A percentile compares a stretch with the other conserved stretches of the same genome.
These are phyloP conservation scores for Papilionanthe hybrid DNA, from an alignment of 116 monocot species.

Conservation along the genomic window DNA sequence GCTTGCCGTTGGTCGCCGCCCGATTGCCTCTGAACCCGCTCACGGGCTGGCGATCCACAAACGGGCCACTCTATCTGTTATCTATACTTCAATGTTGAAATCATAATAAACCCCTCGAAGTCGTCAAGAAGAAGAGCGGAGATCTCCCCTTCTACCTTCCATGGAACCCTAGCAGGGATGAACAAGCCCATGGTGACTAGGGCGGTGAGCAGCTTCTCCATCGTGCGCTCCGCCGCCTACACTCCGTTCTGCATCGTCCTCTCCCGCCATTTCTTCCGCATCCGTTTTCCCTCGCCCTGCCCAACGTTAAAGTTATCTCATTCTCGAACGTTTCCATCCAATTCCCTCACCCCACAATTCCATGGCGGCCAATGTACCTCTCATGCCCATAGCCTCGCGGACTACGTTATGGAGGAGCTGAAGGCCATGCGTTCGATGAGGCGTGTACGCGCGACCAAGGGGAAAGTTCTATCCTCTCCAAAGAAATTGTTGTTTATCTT, in stretches of 20 bases:
- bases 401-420: conserved; percentile 56
- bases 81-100: background rate
- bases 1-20: background rate
- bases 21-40: no score
- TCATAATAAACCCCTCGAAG: background rate
- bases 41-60: no score
- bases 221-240: conserved; percentile 27
- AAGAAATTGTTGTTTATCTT: background rate
- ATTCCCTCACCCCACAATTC: conserved; percentile 9
- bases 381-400: conserved; percentile 36
- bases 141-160: background rate
- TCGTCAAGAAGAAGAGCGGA: background rate
- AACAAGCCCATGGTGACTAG: conserved; percentile 38
- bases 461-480: background rate
- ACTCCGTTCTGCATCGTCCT: conserved; percentile 17
- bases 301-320: conserved; percentile 6
- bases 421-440: conserved; percentile 23
- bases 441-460: conserved; percentile 25
- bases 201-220: conserved; percentile 31
- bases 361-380: conserved; percentile 1
- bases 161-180: conserved; percentile 8
- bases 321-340: conserved; percentile 1
- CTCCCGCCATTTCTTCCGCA: conserved; percentile 24
- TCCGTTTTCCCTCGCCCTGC: conserved; percentile 8
- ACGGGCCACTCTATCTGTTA: no score